Conservation (phyloP, 805 yeast species). For the Maudiozyma saulgeensis region DNA sequence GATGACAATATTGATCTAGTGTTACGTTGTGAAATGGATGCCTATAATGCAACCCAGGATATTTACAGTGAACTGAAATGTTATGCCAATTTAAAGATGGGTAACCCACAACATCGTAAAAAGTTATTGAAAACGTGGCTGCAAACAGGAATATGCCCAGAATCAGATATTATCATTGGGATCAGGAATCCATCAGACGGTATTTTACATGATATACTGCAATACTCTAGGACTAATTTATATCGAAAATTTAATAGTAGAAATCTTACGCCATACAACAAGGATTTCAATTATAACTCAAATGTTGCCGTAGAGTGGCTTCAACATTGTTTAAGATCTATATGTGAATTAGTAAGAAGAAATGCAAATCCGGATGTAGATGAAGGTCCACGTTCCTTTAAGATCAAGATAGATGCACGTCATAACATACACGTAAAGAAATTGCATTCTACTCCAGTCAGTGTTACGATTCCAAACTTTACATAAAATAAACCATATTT, state of each 20-base stretch:
- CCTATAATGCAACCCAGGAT: slow-evolving; percentile 13
- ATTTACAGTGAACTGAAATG: slow-evolving; percentile 27
- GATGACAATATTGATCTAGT: slow-evolving; percentile 13
- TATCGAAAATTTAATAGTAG: slow-evolving; percentile 15
- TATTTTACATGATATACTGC: slow-evolving; percentile 14
- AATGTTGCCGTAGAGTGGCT: slow-evolving; percentile 24
- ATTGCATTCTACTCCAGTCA: slow-evolving; percentile 8
- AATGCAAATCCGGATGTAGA: not conserved
- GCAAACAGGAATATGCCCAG: slow-evolving; percentile 22
- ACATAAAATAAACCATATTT: not conserved
- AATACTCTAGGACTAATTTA: slow-evolving; percentile 15
- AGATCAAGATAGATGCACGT: slow-evolving; percentile 9
- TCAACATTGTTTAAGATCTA: slow-evolving; percentile 14
- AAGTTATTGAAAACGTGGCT: slow-evolving; percentile 28
- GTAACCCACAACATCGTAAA: slow-evolving; percentile 17
- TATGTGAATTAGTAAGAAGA: slow-evolving; percentile 8
- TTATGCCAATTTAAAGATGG: slow-evolving; percentile 15
- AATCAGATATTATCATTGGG: slow-evolving; percentile 25
- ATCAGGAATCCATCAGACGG: slow-evolving; percentile 20
- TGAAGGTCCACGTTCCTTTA: slow-evolving; percentile 11
- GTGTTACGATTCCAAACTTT: slow-evolving; percentile 4
- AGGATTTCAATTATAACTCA: slow-evolving; percentile 18
- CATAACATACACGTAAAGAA: slow-evolving; percentile 8
- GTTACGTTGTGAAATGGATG: slow-evolving; percentile 29
- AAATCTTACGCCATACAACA: slow-evolving; percentile 8